These are phyloP conservation scores for Aspergillaceae sp. DNA, from an alignment of 2,329 filamentous ascomycete genomes.

Conservation along the genomic window DNA sequence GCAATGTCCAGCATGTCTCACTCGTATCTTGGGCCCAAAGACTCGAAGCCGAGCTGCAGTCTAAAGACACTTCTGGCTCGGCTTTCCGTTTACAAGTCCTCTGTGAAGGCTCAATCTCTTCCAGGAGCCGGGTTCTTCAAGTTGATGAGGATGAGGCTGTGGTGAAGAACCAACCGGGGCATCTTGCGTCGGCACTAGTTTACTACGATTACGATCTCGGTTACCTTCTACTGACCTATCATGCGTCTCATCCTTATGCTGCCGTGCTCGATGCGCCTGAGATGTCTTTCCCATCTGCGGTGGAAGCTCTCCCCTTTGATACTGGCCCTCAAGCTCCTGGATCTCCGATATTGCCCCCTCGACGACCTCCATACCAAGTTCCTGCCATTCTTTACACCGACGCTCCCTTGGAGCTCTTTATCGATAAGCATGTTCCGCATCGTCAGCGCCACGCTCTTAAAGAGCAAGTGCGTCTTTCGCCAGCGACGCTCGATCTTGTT, in stretches of 20 bases:
- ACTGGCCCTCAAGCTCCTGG: constrained; percentile 12
- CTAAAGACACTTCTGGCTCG: constrained; percentile 43
- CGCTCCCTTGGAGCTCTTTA: constrained; percentile 32
- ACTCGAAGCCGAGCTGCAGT: constrained; percentile 49
- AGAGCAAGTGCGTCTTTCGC: constrained; percentile 40
- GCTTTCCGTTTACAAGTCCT: constrained; percentile 50
- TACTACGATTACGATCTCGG: constrained; percentile 50
- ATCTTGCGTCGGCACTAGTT: constrained; percentile 43
- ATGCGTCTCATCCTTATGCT: constrained; percentile 42
- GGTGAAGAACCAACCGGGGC: constrained; percentile 17
- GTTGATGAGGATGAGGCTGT: constrained; percentile 21
- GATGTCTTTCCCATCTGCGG: constrained; percentile 19
- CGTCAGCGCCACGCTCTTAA: constrained; percentile 36
- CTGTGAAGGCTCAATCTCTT: constrained; percentile 43
- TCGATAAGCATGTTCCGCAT: constrained; percentile 36
- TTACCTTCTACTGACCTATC: constrained; percentile 47
- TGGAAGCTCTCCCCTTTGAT: constrained; percentile 19
- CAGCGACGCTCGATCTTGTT: constrained; percentile 41
- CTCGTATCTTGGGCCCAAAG: constrained; percentile 49
- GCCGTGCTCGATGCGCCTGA: constrained; percentile 44
- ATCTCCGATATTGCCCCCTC: constrained; percentile 22
- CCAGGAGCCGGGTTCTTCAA: constrained; percentile 42
- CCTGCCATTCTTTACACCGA: constrained; percentile 32
- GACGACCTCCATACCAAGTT: constrained; percentile 36
- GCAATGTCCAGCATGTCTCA: constrained; percentile 48